Evolutionary conservation across 1,139 yeast species (phyloP).

Genomic region (Debaryomyces fabryi): DNA sequence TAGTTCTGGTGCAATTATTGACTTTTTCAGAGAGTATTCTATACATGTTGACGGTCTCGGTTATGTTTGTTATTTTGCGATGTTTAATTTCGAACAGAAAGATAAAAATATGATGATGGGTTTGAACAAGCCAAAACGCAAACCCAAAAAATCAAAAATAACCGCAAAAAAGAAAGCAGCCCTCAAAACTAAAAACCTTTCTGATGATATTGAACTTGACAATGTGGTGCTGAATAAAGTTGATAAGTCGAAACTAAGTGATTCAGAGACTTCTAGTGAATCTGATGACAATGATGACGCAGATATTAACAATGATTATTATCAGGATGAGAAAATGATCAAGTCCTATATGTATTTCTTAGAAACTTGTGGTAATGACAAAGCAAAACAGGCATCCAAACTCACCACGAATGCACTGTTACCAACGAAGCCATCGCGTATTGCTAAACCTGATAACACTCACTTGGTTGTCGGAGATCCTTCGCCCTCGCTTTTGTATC

Average conservation of each 20-base stretch:
- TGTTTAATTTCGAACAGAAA: slow-evolving; percentile 75
- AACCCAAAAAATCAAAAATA: slow-evolving; percentile 14
- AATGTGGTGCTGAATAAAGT: slow-evolving; percentile 12
- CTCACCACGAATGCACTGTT: background rate
- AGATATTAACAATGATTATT: slow-evolving; percentile 25
- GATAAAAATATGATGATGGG: slow-evolving; percentile 53
- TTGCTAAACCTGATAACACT: slow-evolving; percentile 5
- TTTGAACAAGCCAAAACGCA: slow-evolving; percentile 30
- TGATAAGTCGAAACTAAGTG: slow-evolving; percentile 11
- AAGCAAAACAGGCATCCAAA: slow-evolving; percentile 6
- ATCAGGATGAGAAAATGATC: slow-evolving; percentile 86
- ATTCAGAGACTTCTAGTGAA: slow-evolving; percentile 8
- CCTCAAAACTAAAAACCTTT: slow-evolving; percentile 8
- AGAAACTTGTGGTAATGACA: slow-evolving; percentile 63
- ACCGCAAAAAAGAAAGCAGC: background rate
- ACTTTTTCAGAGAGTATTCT: slow-evolving; percentile 86
- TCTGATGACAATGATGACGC: slow-evolving; percentile 39
- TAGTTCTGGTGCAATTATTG: slow-evolving; percentile 74
- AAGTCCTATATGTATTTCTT: slow-evolving; percentile 85
- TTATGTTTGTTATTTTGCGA: slow-evolving; percentile 90
- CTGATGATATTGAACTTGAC: slow-evolving; percentile 19
- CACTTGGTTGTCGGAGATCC: slow-evolving; percentile 12
- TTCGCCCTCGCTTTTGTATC: slow-evolving; percentile 12
- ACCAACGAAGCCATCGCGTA: slow-evolving; percentile 3
- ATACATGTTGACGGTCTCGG: slow-evolving; percentile 94